A percentile compares a stretch with the other conserved stretches of the same genome.
These are phyloP conservation scores for Ophiostoma perfectum DNA, from an alignment of 2,329 filamentous ascomycete species.

Conservation along the genomic window DNA sequence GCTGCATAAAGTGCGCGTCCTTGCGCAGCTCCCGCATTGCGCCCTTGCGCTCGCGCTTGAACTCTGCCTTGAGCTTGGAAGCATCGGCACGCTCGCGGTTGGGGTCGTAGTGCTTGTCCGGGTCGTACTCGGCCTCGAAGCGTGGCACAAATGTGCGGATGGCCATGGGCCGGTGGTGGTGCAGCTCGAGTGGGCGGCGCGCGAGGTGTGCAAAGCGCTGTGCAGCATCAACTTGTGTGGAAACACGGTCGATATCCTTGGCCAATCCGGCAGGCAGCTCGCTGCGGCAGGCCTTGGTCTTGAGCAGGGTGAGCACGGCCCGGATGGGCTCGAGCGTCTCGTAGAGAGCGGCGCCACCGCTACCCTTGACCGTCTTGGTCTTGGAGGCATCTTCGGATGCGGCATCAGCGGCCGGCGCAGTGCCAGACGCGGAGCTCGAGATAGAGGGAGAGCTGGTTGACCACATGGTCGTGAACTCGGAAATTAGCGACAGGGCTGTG, in stretches of 20 bases:
- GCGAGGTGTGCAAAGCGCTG: conserved; percentile 57
- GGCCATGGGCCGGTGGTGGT: conserved; percentile 80
- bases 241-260: conserved; percentile 40
- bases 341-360: conserved; percentile 63
- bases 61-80: conserved; percentile 78
- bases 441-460: not conserved
- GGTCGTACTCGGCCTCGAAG: conserved; percentile 93
- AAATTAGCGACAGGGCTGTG: conserved; percentile 61
- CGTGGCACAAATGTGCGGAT: conserved; percentile 88
- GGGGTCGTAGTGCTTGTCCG: conserved; percentile 93
- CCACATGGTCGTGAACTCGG: conserved; percentile 66
- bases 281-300: conserved; percentile 42
- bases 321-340: conserved; percentile 70
- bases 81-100: conserved; percentile 83
- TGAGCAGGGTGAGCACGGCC: conserved; percentile 52
- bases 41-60: conserved; percentile 93
- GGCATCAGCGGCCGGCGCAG: not conserved
- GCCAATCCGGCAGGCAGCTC: conserved; percentile 45
- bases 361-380: conserved; percentile 25
- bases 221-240: conserved; percentile 47
- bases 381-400: not conserved
- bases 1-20: conserved; percentile 87
- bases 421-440: conserved; percentile 3
- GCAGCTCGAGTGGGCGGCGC: conserved; percentile 77
- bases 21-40: conserved; percentile 91